phyloP scores from a whole-genome alignment of 2,329 filamentous ascomycete genomes.

The Amesomyces nigricolor region DNA sequence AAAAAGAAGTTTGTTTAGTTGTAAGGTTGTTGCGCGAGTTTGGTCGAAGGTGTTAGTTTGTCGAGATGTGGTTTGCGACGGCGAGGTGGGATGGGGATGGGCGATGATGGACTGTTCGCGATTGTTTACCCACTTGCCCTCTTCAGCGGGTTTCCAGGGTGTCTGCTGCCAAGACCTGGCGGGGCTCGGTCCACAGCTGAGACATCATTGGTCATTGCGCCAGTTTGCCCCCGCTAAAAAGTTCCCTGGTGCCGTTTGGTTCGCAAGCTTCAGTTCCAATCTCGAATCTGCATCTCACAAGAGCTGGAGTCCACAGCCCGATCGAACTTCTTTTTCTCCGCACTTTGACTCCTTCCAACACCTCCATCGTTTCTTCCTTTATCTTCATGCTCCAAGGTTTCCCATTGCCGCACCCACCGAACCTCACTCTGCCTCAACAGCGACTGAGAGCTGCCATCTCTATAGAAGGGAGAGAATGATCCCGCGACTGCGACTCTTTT shows the following conservation, averaged over 20 bases:
- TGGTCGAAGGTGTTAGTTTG: background rate
- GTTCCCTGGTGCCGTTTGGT: background rate
- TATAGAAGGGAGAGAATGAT: conserved; percentile 16
- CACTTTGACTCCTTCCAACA: background rate
- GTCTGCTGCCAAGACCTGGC: conserved; percentile 9
- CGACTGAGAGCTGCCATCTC: background rate
- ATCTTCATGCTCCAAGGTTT: conserved; percentile 3
- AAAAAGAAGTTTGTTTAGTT: too few relatives aligned
- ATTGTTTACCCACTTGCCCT: conserved; percentile 24
- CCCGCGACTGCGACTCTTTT: background rate
- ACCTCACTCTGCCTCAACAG: background rate
- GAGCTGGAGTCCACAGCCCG: too few relatives aligned
- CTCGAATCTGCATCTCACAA: background rate
- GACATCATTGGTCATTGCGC: background rate
- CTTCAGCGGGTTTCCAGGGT: conserved; percentile 23
- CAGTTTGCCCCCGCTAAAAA: conserved; percentile 9
- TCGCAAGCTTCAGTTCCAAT: background rate
- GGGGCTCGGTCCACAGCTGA: background rate
- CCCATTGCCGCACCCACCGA: background rate
- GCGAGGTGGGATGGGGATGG: background rate
- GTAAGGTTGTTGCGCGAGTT: too few relatives aligned
- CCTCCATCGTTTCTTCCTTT: background rate
- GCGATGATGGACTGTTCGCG: background rate
- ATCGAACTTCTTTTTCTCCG: too few relatives aligned
- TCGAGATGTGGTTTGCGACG: background rate